Evolutionary conservation across 1,284 basidiomycete genomes (phyloP), one percentile per base, ranked within the genome.

Genomic region (Ganoderma lingzhi): DNA sequence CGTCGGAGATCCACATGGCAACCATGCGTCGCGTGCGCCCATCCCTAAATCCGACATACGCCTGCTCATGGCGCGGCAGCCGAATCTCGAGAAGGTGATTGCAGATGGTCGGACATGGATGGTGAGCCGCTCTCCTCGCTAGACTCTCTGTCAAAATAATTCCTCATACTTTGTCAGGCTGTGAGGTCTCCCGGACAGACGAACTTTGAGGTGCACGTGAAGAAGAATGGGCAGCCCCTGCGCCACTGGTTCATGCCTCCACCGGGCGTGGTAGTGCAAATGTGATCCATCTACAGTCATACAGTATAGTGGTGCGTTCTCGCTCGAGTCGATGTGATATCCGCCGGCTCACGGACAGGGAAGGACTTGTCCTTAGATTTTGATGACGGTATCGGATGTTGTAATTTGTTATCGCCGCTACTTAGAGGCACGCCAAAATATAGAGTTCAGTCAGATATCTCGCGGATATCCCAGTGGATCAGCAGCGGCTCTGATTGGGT

Each of bases 21-120:
- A 79, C 8, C 86, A 88, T 70, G 83, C 82, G 12, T 77, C 81
- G n/a, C 82, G 81, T 45, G 76, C 79, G 37, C 64, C 69, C n/a
- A 59, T 90, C 39, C 82, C 77, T 51, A 81, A 79, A 41, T 82
- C 84, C 17, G 82, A 83, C 61, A 84, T 86, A 8, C 78, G 77
- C 17, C 68, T 76, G 39, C 75, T 91, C 68, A 86, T 90, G 82
- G 73, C 74, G 30, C 69, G 69, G 4, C 83, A 84, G 17, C 81
- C 78, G 14, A 82, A 71, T 41, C 77, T 90, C 66, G 77, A 78
- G 62, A 86, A 80, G 67, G 81, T 93, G 51, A 78, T 90, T 41
- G 86, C 85, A 37, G 86, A 85, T 69, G 84, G 83, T 55, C 82
- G 89, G 48, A 76, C 87, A 10, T 93, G 90, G 90, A 87, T 82